phyloP scores from a whole-genome alignment of 768 basidiomycete genomes.

The Lentinula lateritia region DNA sequence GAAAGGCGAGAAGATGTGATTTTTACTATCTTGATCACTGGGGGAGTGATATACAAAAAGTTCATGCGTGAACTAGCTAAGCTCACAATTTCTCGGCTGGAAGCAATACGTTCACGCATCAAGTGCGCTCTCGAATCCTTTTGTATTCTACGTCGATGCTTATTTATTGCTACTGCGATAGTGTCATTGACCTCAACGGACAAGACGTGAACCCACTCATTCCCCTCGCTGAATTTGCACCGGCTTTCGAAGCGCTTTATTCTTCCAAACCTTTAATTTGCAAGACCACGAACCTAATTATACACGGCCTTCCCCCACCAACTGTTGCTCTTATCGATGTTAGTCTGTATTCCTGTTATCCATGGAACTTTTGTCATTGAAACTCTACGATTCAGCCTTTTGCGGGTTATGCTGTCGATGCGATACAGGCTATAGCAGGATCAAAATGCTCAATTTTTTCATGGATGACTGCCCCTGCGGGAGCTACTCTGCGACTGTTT shows the following conservation, averaged over 20 bases:
- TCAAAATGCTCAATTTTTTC: neutral
- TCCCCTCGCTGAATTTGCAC: neutral
- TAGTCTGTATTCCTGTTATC: neutral
- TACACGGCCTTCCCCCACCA: neutral
- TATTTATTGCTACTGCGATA: neutral
- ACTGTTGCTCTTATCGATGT: slow-evolving; percentile 4
- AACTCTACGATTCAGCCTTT: neutral
- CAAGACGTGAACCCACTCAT: neutral
- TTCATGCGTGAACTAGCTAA: neutral
- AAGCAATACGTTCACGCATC: neutral
- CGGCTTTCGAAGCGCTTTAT: neutral
- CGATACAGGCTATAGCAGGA: neutral
- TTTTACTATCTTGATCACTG: neutral
- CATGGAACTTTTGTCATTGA: neutral
- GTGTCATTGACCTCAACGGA: neutral
- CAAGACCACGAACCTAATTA: neutral
- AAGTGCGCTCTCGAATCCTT: neutral
- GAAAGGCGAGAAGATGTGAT: neutral
- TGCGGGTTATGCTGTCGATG: neutral
- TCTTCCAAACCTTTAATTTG: neutral
- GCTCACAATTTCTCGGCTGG: neutral
- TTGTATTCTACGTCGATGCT: neutral
- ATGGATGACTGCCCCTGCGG: slow-evolving; percentile 5
- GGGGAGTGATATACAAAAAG: neutral
- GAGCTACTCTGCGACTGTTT: neutral